Base-by-base conservation (phyloP, 2,329 filamentous ascomycete genomes). In the Pseudonectria foliicola region DNA sequence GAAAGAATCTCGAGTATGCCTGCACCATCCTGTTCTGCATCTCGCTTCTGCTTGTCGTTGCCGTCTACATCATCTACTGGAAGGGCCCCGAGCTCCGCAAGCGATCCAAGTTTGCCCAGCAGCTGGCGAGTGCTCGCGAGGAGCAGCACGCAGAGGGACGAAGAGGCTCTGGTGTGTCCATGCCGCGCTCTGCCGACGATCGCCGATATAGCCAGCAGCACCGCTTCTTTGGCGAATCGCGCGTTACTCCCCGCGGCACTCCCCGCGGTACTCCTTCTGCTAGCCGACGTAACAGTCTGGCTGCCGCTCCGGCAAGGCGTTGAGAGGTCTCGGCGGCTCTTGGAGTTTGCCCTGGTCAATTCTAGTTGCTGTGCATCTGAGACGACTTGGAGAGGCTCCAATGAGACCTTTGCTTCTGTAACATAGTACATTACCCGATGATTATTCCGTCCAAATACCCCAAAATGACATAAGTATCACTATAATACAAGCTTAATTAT, bases 21-120 rank as follows among this genome's bases (percentile, higher is more conserved):
- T 74, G 68, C 4, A 82, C 77, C 0, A 80, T 84, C 31, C 69
- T 84, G 0, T 76, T 75, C 49, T 69, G 64, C 45, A 76, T 84
- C 33, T 71, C 80, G 0, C 64, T 77, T 32, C 44, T 80, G 1
- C 67, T 85, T 1, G 77, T 82, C 6, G 46, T 70, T 13, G 75
- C 77, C 0, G 76, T 84, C 6, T 82, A 82, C 41, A 63, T 75
- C 30, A 78, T 84, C 42, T 84, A 83, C 63, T 78, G 68, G 65
- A 73, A 75, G 36, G 80, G 80, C 0, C 77, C 77, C 0, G 42
- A 43, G 0, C 67, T 85, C 12, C 73, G 80, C 26, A 68, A 71
- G 38, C 61, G 70, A 3, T 83, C 79, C 10, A 71, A 73, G 0
- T 84, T 84, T 46, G 80, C 80, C 0, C 76, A 82, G 57, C 70